Conservation (phyloP, 768 basidiomycete genomes). For the Neoboletus brunneissimus region DNA sequence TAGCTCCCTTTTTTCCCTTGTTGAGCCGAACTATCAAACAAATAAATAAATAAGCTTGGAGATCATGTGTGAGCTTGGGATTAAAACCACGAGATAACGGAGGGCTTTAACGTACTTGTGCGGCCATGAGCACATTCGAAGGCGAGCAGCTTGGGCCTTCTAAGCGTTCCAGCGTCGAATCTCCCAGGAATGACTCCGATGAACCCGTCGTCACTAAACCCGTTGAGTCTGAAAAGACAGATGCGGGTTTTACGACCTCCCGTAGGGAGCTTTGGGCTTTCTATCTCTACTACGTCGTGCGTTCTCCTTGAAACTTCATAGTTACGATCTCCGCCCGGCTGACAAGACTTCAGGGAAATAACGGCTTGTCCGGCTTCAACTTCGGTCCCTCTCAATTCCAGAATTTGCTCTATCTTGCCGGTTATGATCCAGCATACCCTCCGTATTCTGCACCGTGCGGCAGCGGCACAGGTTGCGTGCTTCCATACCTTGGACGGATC, state of each 20-base stretch:
- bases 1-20: background rate
- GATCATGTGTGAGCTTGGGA: background rate
- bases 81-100: background rate
- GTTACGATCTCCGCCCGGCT: background rate
- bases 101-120: background rate
- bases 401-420: slow-evolving; percentile 69
- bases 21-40: background rate
- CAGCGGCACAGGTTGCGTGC: slow-evolving; percentile 52
- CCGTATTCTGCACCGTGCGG: slow-evolving; percentile 53
- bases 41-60: background rate
- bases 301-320: slow-evolving; percentile 5
- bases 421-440: slow-evolving; percentile 61
- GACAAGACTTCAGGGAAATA: slow-evolving; percentile 49
- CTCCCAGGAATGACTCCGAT: background rate
- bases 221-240: background rate
- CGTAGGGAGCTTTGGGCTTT: slow-evolving; percentile 56
- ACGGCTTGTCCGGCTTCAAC: slow-evolving; percentile 65
- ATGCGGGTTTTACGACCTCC: slow-evolving; percentile 35
- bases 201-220: background rate
- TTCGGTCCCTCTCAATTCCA: slow-evolving; percentile 76
- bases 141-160: background rate
- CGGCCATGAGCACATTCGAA: slow-evolving; percentile 3
- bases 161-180: background rate
- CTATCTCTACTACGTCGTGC: slow-evolving; percentile 54
- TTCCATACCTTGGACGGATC: slow-evolving; percentile 60